Evolutionary conservation across 169 alveolate genomes (phyloP).

Genomic region (Eimeria falciformis): DNA sequence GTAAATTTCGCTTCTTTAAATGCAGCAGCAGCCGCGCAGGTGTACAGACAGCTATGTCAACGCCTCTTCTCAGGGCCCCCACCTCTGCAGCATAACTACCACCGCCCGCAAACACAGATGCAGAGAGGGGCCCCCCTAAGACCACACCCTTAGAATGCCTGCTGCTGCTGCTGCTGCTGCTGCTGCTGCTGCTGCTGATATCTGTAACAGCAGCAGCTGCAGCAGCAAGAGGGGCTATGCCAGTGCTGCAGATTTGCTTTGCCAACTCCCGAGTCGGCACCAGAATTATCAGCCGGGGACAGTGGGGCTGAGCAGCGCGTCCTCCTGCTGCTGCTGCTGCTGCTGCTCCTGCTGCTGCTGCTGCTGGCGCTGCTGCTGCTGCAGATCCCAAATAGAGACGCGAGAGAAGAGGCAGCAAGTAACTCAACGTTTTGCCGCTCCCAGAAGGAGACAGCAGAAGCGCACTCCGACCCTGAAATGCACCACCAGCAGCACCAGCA

Average conservation of each 20-base stretch:
- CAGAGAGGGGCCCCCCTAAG: slow-evolving; percentile 25
- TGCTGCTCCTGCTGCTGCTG: slow-evolving; percentile 2
- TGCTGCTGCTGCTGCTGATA: not conserved
- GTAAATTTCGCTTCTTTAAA: slow-evolving; percentile 70
- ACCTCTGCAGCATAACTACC: slow-evolving; percentile 77
- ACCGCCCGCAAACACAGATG: slow-evolving; percentile 8
- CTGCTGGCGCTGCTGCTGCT: slow-evolving; percentile 1
- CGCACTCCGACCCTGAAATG: not conserved
- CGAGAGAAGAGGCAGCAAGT: slow-evolving; percentile 73
- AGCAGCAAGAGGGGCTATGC: not conserved
- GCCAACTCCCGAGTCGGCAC: slow-evolving; percentile 82
- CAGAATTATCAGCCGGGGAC: slow-evolving; percentile 73
- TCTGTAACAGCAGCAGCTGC: slow-evolving; percentile 58
- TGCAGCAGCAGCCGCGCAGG: slow-evolving; percentile 79
- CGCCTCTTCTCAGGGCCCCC: slow-evolving; percentile 71
- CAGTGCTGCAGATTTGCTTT: slow-evolving; percentile 32
- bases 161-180: slow-evolving; percentile 19
- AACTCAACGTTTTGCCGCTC: slow-evolving; percentile 79
- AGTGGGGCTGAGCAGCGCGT: not conserved
- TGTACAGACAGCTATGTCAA: slow-evolving; percentile 74
- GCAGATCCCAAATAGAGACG: slow-evolving; percentile 23
- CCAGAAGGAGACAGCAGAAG: slow-evolving; percentile 77
- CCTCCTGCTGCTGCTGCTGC: slow-evolving; percentile 29
- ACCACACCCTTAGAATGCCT: not conserved
- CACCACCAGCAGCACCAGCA: not conserved